Percentiles rank a stretch among this genome's conserved stretches.
Conservation (phyloP, 176 grass and related monocot species). For the Oryza rufipogon region DNA sequence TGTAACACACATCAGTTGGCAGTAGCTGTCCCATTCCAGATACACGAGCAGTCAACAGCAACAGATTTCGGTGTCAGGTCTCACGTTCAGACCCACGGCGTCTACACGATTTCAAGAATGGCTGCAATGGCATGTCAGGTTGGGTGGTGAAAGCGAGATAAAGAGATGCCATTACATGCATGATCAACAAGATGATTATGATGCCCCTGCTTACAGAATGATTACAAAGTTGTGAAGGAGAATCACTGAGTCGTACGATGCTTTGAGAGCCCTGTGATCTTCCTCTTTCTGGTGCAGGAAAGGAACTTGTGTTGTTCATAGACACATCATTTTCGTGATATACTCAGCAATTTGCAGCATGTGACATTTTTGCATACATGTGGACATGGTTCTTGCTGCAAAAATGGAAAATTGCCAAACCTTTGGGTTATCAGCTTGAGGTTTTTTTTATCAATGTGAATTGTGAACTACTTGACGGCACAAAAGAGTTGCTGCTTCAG, state of each 20-base stretch:
- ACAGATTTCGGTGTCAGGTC: constrained; percentile 1
- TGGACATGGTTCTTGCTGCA: neutral
- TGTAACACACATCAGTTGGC: neutral
- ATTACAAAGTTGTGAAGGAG: constrained; percentile 4
- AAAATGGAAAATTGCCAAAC: neutral
- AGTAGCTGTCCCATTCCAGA: constrained; percentile 1
- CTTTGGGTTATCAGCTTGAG: neutral
- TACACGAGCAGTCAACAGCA: neutral
- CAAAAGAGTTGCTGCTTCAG: too few relatives aligned
- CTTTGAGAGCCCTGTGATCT: neutral
- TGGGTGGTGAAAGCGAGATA: constrained; percentile 27
- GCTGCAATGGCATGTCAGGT: neutral
- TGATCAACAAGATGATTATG: neutral
- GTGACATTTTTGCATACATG: neutral
- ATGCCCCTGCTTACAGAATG: constrained; percentile 24
- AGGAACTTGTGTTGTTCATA: neutral
- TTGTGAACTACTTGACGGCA: too few relatives aligned
- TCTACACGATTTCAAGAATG: neutral
- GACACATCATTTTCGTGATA: constrained; percentile 19
- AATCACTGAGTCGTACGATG: neutral
- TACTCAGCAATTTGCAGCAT: constrained; percentile 38
- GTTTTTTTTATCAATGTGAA: neutral
- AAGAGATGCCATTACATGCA: constrained; percentile 8
- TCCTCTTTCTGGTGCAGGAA: neutral
- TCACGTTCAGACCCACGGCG: constrained; percentile 5